Evolutionary conservation across 345 rosid species (phyloP), one percentile per base, ranked within the genome.

Genomic region (Syzygium jambos): DNA sequence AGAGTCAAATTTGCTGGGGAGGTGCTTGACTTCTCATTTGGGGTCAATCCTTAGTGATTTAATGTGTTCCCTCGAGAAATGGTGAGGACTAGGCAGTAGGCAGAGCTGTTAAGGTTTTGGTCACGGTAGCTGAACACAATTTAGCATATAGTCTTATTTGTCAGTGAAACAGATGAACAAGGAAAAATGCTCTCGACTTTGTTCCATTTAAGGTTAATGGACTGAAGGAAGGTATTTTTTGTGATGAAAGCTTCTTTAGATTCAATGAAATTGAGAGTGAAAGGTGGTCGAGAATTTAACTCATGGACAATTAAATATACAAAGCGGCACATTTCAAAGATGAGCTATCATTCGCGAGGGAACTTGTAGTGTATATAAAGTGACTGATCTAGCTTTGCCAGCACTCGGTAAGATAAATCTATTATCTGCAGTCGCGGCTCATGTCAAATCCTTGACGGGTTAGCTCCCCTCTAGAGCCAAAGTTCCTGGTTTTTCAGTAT

Each of bases 11-110:
- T 55, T 55, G 27, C 22, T 0, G 59, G 22, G 27, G 59, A 55
- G 25, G 25, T 55, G 57, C 57, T 55, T 21, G 21, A 7, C 27
- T 55, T 55, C 59, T 55, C 27, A 21, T 55, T 55, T 55, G 59
- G 59, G 22, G 57, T 54, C 23, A 19, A 54, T 23, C 57, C 57
- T 54, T 55, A 55, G 27, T 22, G 59, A 55, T 55, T 97, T 93
- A 96, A 97, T 84, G 59, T 55, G 59, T 55, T 55, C 41, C 41
- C 41, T 38, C 4, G 4, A 55, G 25, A 21, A 55, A 55, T 55
- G 59, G 9, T 22, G 59, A 55, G 59, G 59, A 55, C 11, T 21
- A 55, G 27, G n/a, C n/a, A n/a, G n/a, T n/a, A n/a, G n/a, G 59
- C 59, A 8, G 59, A 21, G 11, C 25, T 55, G 59, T 22, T 55